A percentile compares a stretch with the other conserved stretches of the same genome.
Conservation (phyloP, 371 early-diverging fungal species). For the Parasitella parasitica region DNA sequence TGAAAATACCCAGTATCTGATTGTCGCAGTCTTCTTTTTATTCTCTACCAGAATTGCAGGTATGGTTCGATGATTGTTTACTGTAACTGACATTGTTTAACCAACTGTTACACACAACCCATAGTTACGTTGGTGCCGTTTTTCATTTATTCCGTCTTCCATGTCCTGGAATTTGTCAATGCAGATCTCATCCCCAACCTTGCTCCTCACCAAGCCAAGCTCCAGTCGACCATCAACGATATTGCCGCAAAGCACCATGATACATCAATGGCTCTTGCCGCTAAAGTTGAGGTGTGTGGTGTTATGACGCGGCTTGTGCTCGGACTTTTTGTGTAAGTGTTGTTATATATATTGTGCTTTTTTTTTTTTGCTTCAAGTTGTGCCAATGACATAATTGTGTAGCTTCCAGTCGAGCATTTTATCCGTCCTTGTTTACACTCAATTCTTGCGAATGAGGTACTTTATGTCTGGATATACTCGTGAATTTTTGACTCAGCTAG, state of each 20-base stretch:
- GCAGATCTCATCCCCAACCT: conserved; percentile 49
- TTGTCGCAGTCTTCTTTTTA: conserved; percentile 74
- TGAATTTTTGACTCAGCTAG: background rate
- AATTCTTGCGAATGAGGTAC: conserved; percentile 80
- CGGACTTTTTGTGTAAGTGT: conserved; percentile 56
- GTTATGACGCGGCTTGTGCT: conserved; percentile 68
- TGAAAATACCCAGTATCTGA: conserved; percentile 79
- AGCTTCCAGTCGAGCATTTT: conserved; percentile 66
- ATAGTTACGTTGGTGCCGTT: conserved; percentile 76
- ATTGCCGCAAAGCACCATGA: conserved; percentile 59
- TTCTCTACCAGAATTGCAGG: conserved; percentile 62
- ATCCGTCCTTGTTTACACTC: conserved; percentile 68
- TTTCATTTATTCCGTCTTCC: conserved; percentile 77
- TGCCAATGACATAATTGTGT: background rate
- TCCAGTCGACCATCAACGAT: conserved; percentile 40
- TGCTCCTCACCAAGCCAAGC: conserved; percentile 43
- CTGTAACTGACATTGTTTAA: background rate
- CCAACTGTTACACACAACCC: background rate
- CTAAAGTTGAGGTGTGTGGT: conserved; percentile 72
- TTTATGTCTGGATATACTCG: conserved; percentile 28
- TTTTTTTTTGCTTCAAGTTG: too few relatives aligned
- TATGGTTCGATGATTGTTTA: conserved; percentile 14
- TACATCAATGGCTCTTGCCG: conserved; percentile 59
- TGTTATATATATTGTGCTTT: background rate
- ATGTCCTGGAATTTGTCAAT: conserved; percentile 65